Evolutionary conservation across 2,329 filamentous ascomycete species (phyloP), one percentile per base, ranked within the genome.

Genomic region (Xylaria arbuscula): DNA sequence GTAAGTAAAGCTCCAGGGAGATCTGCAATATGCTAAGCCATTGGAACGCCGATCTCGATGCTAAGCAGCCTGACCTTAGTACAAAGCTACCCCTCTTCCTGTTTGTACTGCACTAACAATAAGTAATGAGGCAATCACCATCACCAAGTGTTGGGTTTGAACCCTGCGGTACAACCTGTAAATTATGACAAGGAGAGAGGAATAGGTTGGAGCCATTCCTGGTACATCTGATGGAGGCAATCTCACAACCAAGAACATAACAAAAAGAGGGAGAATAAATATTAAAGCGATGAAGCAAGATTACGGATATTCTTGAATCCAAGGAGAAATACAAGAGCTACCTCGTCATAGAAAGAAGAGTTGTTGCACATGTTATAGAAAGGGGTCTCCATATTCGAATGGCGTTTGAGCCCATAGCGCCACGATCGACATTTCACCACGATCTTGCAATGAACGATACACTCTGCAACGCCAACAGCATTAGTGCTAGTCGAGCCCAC

Each of bases 11-110:
- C 11, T 47, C 8, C 42, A 2, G 19, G 48, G 15, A 40, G 40
- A 58, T 55, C 50, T 58, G 40, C 51, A 58, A 22, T 13, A 34
- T 60, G 51, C 56, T 57, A 50, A 61, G 42, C 36, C 11, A 45
- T 56, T 61, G 61, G 50, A 38, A 50, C 13, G 51, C n/a, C 24
- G 40, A 51, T 50, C 57, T 38, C 60, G 50, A n/a, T 58, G 50
- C 42, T 65, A 17, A 54, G 17, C 57, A 62, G 13, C 17, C 32
- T 47, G 36, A 47, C 61, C 32, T 66, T 53, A 22, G 45, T 28
- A 42, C 19, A 34, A 28, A 54, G 36, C 34, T 68, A 57, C 54
- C 62, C 61, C 66, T 50, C 45, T 28, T 34, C 9, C 36, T 38
- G 45, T 56, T 54, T 57, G 34, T 24, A 22, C 34, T 56, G 55